These are phyloP conservation scores for Leccinellum luteum DNA, from an alignment of 768 basidiomycete genomes.

Conservation along the genomic window DNA sequence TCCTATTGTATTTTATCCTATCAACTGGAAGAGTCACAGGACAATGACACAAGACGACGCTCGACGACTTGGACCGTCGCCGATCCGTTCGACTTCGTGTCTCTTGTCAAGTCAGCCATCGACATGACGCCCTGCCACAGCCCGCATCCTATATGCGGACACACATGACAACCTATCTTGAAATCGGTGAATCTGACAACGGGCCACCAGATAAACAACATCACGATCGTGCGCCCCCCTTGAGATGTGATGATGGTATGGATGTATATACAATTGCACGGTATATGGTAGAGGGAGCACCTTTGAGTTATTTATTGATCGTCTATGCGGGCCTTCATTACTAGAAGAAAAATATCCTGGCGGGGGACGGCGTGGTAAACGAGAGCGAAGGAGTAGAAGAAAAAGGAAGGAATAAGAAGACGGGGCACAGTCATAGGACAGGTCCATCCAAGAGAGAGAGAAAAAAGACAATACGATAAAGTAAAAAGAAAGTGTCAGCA, in stretches of 20 bases:
- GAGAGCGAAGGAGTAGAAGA: not conserved
- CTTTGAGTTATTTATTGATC: not conserved
- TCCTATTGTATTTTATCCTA: no score
- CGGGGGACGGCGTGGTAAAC: not conserved
- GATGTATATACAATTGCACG: not conserved
- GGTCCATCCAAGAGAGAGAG: constrained; percentile 4
- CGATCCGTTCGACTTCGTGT: no score
- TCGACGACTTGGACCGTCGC: no score
- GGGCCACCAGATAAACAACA: not conserved
- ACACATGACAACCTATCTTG: not conserved
- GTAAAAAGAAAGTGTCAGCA: constrained; percentile 10
- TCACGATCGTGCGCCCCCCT: not conserved
- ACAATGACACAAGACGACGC: no score
- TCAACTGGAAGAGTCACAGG: no score
- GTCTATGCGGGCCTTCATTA: not conserved
- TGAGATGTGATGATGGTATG: no score
- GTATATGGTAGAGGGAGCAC: not conserved
- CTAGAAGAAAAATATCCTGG: not conserved
- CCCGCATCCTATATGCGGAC: not conserved
- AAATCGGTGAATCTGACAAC: not conserved
- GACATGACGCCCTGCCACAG: not conserved
- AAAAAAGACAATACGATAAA: not conserved
- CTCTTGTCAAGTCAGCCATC: no score
- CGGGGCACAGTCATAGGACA: not conserved
- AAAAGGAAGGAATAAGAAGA: not conserved